phyloP scores from a whole-genome alignment of 2,329 filamentous ascomycete genomes.

The Pseudofabraea citricarpa region DNA sequence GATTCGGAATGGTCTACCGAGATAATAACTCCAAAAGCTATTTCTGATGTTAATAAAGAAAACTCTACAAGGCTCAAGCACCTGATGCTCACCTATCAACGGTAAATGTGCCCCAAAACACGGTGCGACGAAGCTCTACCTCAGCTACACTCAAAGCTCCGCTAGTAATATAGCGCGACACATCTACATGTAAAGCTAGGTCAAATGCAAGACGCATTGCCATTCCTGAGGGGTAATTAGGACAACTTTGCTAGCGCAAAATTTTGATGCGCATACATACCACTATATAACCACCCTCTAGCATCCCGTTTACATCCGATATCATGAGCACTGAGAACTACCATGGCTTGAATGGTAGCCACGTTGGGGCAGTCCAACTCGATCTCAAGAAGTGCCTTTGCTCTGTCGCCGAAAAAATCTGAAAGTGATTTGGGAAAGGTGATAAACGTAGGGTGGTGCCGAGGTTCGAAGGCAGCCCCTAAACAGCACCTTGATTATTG shows the following conservation, averaged over 20 bases:
- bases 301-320: conserved; percentile 37
- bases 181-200: conserved; percentile 37
- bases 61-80: no score
- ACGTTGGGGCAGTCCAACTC: conserved; percentile 41
- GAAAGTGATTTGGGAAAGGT: conserved; percentile 29
- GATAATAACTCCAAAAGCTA: conserved; percentile 37
- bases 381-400: conserved; percentile 38
- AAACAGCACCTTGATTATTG: conserved; percentile 27
- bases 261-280: conserved; percentile 23
- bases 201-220: conserved; percentile 40
- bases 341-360: conserved; percentile 40
- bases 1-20: conserved; percentile 37
- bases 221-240: conserved; percentile 28
- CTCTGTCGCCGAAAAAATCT: conserved; percentile 36
- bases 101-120: no score
- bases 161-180: conserved; percentile 32
- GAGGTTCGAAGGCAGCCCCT: conserved; percentile 30
- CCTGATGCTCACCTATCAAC: no score
- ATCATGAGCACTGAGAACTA: conserved; percentile 39
- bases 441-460: conserved; percentile 23
- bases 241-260: no score
- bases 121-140: conserved; percentile 32
- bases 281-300: conserved; percentile 41
- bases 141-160: conserved; percentile 34
- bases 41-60: conserved; percentile 1